Base-by-base conservation (phyloP, 2,329 filamentous ascomycete genomes). In the Zelopaecilomyces penicillatus region DNA sequence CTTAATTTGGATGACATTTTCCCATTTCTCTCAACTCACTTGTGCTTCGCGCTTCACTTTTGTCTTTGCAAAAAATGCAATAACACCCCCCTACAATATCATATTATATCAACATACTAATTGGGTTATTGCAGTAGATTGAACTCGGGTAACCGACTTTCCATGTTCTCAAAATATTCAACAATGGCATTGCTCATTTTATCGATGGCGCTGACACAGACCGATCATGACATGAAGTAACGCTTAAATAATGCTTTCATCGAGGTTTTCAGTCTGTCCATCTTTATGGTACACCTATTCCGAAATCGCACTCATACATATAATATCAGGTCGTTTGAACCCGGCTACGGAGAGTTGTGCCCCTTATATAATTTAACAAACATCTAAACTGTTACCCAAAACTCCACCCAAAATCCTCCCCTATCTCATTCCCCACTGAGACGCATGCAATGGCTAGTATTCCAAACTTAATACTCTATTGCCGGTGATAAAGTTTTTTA, bases 121-220 rank as follows among this genome's bases (percentile, higher is more conserved):
- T 39, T 30, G 10, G 37, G 11, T 39, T 8, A 10, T 29, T 29
- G 8, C 5, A 6, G 7, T 30, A 6, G 31, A 19, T 19, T 29
- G 12, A 11, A 5, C 56, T 55, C n/a, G 61, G 63, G 48, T 45
- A 61, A 54, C 55, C 58, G 0, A 60, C 63, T 6, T 52, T 69
- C 7, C 51, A 54, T 12, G 61, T 70, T 34, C 59, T 69, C 2
- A 65, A 68, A 28, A 69, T 70, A 64, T 68, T 71, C 45, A 64
- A 69, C 45, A 51, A 41, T 31, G 61, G 58, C 27, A 54, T 62
- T 32, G 53, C 54, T 7, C 52, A 62, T 52, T 43, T 67, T 2
- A 67, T 69, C 40, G 56, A 67, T 37, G 65, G 65, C 40, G 43
- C 49, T 29, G 56, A 68, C 7, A 68, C 70, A 43, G 65, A 70